Evolutionary conservation across 371 early-diverging fungal species (phyloP).

Genomic region (Mortierella sp.): DNA sequence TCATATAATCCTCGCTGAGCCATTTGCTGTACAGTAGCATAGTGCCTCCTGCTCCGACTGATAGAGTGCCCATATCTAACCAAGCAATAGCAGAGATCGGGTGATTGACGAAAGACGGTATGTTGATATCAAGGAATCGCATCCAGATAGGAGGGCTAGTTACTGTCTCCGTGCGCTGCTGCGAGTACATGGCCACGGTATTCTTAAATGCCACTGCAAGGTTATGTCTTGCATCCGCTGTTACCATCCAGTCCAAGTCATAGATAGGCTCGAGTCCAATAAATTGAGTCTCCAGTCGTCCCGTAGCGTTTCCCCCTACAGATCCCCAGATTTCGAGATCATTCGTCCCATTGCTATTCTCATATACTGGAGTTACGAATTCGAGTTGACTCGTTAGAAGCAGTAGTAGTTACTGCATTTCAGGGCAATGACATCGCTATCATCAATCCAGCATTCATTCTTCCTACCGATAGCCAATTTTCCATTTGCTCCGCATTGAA

Average conservation of each 20-base stretch:
- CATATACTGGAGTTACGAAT: constrained; percentile 25
- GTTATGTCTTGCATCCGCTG: constrained; percentile 79
- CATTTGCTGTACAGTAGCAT: constrained; percentile 75
- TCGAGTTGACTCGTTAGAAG: not conserved
- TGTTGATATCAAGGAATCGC: constrained; percentile 31
- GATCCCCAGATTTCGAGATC: constrained; percentile 52
- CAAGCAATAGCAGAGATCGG: constrained; percentile 69
- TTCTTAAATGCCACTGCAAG: constrained; percentile 69
- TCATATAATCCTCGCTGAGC: constrained; percentile 65
- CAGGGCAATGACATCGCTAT: not conserved
- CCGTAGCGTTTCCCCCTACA: constrained; percentile 38
- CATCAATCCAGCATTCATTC: not conserved
- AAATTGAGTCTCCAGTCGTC: constrained; percentile 32
- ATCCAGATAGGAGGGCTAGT: constrained; percentile 50
- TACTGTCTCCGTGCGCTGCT: constrained; percentile 40
- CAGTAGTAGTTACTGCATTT: not conserved
- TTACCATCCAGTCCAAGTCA: constrained; percentile 78
- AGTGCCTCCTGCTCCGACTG: constrained; percentile 71
- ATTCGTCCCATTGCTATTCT: constrained; percentile 22
- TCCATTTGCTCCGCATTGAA: constrained; percentile 56
- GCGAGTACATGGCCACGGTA: constrained; percentile 47
- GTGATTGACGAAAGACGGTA: constrained; percentile 42
- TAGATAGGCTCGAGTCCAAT: constrained; percentile 52
- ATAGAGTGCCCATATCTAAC: constrained; percentile 75
- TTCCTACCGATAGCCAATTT: constrained; percentile 46